Percentiles rank a stretch among this genome's conserved stretches.
Evolutionary conservation across 352 stramenopile genomes (phyloP).

Genomic region (Halophytophthora batemanensis): DNA sequence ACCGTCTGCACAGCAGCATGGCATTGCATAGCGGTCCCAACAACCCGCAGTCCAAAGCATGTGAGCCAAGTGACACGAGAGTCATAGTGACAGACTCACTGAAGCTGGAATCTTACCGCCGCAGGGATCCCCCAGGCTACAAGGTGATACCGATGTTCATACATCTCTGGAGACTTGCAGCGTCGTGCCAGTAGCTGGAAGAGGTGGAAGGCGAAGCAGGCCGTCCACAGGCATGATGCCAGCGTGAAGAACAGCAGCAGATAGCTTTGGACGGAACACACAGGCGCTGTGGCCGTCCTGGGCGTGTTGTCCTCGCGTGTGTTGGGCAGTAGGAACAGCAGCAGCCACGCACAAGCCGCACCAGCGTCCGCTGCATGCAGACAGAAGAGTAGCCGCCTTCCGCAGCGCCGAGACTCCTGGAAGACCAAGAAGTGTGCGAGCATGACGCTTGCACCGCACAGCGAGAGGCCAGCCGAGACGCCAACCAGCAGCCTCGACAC

Average conservation of each 20-base stretch:
- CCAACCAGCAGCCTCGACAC: constrained; percentile 43
- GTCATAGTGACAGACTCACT: neutral
- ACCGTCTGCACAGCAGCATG: constrained; percentile 34
- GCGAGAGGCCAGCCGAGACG: constrained; percentile 37
- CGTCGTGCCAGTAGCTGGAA: constrained; percentile 56
- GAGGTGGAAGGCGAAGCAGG: constrained; percentile 76
- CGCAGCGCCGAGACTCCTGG: constrained; percentile 63
- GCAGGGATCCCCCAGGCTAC: constrained; percentile 61
- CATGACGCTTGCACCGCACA: constrained; percentile 44
- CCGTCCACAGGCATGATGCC: constrained; percentile 67
- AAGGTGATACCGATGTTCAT: constrained; percentile 66
- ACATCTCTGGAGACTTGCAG: constrained; percentile 58
- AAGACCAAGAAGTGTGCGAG: constrained; percentile 55
- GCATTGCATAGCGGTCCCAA: neutral
- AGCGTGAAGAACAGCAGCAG: constrained; percentile 64
- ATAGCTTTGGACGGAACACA: constrained; percentile 51
- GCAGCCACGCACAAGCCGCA: constrained; percentile 46
- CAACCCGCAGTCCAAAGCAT: neutral
- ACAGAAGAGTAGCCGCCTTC: constrained; percentile 58
- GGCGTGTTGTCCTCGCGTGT: neutral
- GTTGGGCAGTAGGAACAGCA: constrained; percentile 39
- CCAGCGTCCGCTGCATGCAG: constrained; percentile 57
- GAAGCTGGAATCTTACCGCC: constrained; percentile 21
- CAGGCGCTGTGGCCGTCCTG: constrained; percentile 1
- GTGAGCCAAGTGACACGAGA: neutral